Percentiles rank a stretch among this genome's conserved stretches.
phyloP scores from a whole-genome alignment of 148 eudicot species.

The Spergularia marina region DNA sequence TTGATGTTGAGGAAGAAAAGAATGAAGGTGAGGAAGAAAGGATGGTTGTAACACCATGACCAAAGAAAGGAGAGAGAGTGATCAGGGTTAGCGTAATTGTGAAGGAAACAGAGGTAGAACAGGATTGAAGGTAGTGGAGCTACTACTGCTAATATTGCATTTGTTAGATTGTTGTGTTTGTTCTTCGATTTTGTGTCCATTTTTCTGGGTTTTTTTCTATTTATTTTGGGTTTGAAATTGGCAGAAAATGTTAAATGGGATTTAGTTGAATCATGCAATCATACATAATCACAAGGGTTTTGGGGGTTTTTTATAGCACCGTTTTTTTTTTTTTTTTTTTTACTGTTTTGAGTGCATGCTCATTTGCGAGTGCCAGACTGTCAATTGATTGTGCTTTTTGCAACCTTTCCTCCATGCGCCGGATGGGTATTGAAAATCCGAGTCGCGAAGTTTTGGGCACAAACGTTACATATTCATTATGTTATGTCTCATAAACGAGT shows the following conservation, averaged over 20 bases:
- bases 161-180: constrained; percentile 43
- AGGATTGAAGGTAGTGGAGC: constrained; percentile 75
- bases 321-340: neutral
- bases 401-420: neutral
- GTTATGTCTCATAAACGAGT: no score
- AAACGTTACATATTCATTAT: no score
- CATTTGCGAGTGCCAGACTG: neutral
- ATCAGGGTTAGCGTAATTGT: constrained; percentile 22
- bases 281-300: neutral
- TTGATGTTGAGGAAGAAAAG: constrained; percentile 78
- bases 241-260: neutral
- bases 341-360: constrained; percentile 1
- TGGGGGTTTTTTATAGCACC: constrained; percentile 17
- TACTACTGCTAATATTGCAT: constrained; percentile 49
- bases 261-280: constrained; percentile 6
- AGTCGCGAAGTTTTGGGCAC: no score
- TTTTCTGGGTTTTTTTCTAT: neutral
- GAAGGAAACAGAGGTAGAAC: constrained; percentile 62
- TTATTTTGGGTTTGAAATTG: neutral
- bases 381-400: constrained; percentile 19
- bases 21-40: constrained; percentile 58
- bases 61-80: constrained; percentile 37
- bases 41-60: constrained; percentile 79
- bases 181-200: constrained; percentile 20
- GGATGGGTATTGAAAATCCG: no score